Evolutionary conservation across 1,284 basidiomycete species (phyloP), one percentile per base, ranked within the genome.

Genomic region (Phaffia rhodozyma): DNA sequence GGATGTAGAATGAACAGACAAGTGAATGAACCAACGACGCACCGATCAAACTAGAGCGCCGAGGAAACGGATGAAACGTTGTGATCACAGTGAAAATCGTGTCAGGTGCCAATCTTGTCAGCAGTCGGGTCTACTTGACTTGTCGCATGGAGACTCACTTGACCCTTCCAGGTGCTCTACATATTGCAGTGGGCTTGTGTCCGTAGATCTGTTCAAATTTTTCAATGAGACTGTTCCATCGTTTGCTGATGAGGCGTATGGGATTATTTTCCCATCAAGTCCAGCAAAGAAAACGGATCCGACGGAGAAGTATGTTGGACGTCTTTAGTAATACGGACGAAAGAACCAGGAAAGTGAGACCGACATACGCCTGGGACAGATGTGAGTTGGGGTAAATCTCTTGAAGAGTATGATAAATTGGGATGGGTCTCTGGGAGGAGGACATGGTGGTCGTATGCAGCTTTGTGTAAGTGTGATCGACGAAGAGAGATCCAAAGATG

Each of bases 131-230:
- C 27, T 56, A 38, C 65, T 77, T 23, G 38, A 49, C 27, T 43
- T 34, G 32, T 34, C 71, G 27, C 61, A n/a, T 18, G n/a, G 25
- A 43, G 13, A 77, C 82, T 71, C 67, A 86, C 85, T 91, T 90
- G 63, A 92, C 86, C 67, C 90, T 81, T 20, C 90, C 90, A 0
- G 90, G 90, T 5, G 90, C 89, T 69, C 89, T 79, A 1, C 84
- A 82, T 67, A 92, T 85, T 69, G 84, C 84, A 4, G 81, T 77
- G 4, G 88, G 86, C 54, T 81, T 80, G 64, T 78, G 77, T 6
- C 86, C 86, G 70, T 86, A 91, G 59, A 80, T 78, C 60, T 73
- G 74, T 69, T 81, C 77, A 73, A 89, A 92, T 66, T 83, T 79
- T 32, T 79, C 75, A 1, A 79, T 78, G 48, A 91, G 81, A 34